Conservation (phyloP, 805 yeast genomes). For the Starmerella potacharoeniae region DNA sequence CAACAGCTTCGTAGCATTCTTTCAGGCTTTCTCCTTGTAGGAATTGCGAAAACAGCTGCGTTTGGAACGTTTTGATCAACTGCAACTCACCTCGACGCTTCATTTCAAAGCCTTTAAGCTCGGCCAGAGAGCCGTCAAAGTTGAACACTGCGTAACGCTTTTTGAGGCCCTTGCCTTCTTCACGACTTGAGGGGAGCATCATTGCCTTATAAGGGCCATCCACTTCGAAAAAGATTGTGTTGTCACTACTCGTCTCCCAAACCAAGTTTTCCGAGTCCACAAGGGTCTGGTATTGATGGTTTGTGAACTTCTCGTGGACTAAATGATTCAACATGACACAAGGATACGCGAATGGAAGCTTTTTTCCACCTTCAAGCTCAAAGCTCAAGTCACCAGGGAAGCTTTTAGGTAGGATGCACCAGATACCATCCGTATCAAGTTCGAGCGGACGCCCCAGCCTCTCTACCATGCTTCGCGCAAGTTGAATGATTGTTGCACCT, state of each 20-base stretch:
- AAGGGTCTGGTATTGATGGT: constrained; percentile 84
- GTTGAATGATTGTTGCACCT: constrained; percentile 95
- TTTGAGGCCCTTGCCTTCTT: constrained; percentile 92
- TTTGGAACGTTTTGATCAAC: constrained; percentile 85
- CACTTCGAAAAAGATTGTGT: constrained; percentile 92
- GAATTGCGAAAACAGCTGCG: constrained; percentile 84
- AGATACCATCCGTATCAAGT: constrained; percentile 96
- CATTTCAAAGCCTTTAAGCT: constrained; percentile 90
- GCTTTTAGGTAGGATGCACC: constrained; percentile 92
- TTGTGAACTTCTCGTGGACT: constrained; percentile 84
- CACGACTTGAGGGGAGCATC: constrained; percentile 93
- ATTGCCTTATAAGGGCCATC: constrained; percentile 98
- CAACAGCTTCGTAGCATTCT: constrained; percentile 77
- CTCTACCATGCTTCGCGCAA: constrained; percentile 88
- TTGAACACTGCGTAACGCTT: constrained; percentile 96
- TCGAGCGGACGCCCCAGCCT: constrained; percentile 91
- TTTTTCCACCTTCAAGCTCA: constrained; percentile 64
- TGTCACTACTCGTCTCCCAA: constrained; percentile 74
- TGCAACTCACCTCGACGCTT: constrained; percentile 95
- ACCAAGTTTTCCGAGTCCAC: constrained; percentile 52
- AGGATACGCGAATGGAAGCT: constrained; percentile 71
- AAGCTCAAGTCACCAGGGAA: constrained; percentile 84
- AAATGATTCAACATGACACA: constrained; percentile 91
- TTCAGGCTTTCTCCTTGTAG: constrained; percentile 73
- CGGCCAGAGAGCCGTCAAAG: constrained; percentile 87